A percentile compares a stretch with the other conserved stretches of the same genome.
These are phyloP conservation scores for Neurospora sp. DNA, from an alignment of 495 filamentous ascomycete species.

Conservation along the genomic window DNA sequence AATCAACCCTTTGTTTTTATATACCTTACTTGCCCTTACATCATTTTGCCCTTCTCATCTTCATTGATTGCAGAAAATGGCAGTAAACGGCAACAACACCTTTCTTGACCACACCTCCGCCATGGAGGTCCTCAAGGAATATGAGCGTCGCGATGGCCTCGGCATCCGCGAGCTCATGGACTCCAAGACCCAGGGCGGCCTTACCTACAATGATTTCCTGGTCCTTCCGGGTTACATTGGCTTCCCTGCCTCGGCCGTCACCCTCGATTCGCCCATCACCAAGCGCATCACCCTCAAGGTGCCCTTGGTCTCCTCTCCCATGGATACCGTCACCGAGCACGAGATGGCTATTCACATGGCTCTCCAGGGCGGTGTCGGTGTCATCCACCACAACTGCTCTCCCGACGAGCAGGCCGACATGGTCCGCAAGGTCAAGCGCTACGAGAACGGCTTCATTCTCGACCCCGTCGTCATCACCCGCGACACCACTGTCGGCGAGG, in stretches of 20 bases:
- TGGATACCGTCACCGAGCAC: slow-evolving; percentile 99
- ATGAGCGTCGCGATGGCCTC: slow-evolving; percentile 70
- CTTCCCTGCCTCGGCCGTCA: slow-evolving; percentile 85
- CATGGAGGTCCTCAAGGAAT: slow-evolving; percentile 68
- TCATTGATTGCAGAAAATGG: slow-evolving; percentile 40
- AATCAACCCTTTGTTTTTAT: slow-evolving; percentile 3
- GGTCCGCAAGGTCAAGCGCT: slow-evolving; percentile 98
- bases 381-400: slow-evolving; percentile 99
- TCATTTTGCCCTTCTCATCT: slow-evolving; percentile 2
- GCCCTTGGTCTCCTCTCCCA: slow-evolving; percentile 90
- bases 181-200: slow-evolving; percentile 75
- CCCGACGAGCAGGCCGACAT: slow-evolving; percentile 93
- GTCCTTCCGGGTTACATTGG: slow-evolving; percentile 51
- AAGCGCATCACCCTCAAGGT: slow-evolving; percentile 91
- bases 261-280: slow-evolving; percentile 82
- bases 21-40: neutral
- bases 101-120: slow-evolving; percentile 50
- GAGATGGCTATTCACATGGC: slow-evolving; percentile 99
- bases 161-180: slow-evolving; percentile 74
- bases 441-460: slow-evolving; percentile 97
- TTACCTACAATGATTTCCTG: slow-evolving; percentile 67
- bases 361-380: slow-evolving; percentile 87
- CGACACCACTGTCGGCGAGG: slow-evolving; percentile 80
- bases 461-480: slow-evolving; percentile 91
- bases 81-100: slow-evolving; percentile 48